phyloP scores from a whole-genome alignment of 2,329 filamentous ascomycete species.

The Fusarium equiseti region DNA sequence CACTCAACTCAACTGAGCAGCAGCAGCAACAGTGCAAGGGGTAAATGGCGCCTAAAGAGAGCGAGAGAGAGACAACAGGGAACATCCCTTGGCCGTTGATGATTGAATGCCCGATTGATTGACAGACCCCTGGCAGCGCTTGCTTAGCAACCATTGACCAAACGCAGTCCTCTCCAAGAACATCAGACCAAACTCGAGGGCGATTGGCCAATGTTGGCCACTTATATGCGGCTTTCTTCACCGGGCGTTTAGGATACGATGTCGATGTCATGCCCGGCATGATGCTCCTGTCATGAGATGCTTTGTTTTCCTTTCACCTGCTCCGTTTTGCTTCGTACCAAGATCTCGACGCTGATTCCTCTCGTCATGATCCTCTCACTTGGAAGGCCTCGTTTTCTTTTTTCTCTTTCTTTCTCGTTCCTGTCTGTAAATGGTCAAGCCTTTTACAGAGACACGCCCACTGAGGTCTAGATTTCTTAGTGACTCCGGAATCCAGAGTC shows the following conservation, averaged over 20 bases:
- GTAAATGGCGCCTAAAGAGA: slow-evolving; percentile 29
- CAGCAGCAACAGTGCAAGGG: slow-evolving; percentile 26
- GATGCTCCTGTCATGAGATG: slow-evolving; percentile 39
- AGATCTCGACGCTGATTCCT: slow-evolving; percentile 31
- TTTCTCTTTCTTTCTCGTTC: slow-evolving; percentile 22
- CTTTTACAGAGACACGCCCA: slow-evolving; percentile 16
- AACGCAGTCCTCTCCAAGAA: slow-evolving; percentile 21
- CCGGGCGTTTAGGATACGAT: slow-evolving; percentile 28
- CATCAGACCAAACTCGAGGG: slow-evolving; percentile 18
- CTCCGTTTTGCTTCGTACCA: neutral
- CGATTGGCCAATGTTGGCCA: slow-evolving; percentile 38
- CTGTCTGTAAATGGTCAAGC: slow-evolving; percentile 9
- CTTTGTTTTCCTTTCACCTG: neutral
- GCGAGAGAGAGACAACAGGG: slow-evolving; percentile 20
- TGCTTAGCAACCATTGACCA: slow-evolving; percentile 46
- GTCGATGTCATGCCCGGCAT: slow-evolving; percentile 25
- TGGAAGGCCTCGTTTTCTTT: slow-evolving; percentile 39
- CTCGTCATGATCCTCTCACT: slow-evolving; percentile 31
- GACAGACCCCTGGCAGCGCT: slow-evolving; percentile 33
- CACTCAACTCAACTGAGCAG: slow-evolving; percentile 38
- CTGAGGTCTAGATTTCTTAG: slow-evolving; percentile 3
- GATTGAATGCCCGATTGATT: slow-evolving; percentile 5
- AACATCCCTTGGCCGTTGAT: slow-evolving; percentile 14
- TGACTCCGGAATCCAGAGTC: slow-evolving; percentile 10
- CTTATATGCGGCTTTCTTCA: slow-evolving; percentile 18